Evolutionary conservation across 768 basidiomycete species (phyloP).

Genomic region (Postia placenta): DNA sequence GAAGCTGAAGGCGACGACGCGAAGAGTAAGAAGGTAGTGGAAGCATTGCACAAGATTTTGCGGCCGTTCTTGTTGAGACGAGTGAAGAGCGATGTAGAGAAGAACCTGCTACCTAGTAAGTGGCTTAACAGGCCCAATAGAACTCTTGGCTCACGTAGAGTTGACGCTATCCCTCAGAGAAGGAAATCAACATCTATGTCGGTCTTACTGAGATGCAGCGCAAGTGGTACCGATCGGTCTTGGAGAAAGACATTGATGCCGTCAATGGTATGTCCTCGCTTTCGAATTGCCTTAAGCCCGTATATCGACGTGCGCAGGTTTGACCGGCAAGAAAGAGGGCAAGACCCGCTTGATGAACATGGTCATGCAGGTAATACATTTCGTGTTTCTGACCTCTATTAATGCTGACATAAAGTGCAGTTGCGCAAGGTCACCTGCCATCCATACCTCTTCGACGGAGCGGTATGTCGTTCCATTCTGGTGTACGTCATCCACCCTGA

Average conservation of each 20-base stretch:
- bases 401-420: slow-evolving; percentile 20
- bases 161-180: slow-evolving; percentile 45
- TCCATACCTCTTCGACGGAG: slow-evolving; percentile 90
- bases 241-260: slow-evolving; percentile 98
- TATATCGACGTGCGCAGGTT: slow-evolving; percentile 37
- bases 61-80: slow-evolving; percentile 90
- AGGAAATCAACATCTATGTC: slow-evolving; percentile 98
- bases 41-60: slow-evolving; percentile 94
- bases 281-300: background rate
- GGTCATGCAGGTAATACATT: slow-evolving; percentile 85
- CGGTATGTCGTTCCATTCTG: slow-evolving; percentile 37
- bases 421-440: slow-evolving; percentile 86
- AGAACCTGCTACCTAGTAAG: slow-evolving; percentile 86
- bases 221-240: slow-evolving; percentile 93
- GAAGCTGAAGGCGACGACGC: slow-evolving; percentile 67
- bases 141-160: background rate
- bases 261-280: slow-evolving; percentile 67
- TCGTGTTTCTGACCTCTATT: background rate
- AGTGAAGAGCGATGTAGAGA: slow-evolving; percentile 97
- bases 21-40: slow-evolving; percentile 88
- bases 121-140: no score
- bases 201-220: slow-evolving; percentile 96
- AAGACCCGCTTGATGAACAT: slow-evolving; percentile 98
- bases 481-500: background rate
- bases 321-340: slow-evolving; percentile 96